These are phyloP conservation scores for Myxozyma geophila DNA, from an alignment of 805 yeast genomes.

Conservation along the genomic window DNA sequence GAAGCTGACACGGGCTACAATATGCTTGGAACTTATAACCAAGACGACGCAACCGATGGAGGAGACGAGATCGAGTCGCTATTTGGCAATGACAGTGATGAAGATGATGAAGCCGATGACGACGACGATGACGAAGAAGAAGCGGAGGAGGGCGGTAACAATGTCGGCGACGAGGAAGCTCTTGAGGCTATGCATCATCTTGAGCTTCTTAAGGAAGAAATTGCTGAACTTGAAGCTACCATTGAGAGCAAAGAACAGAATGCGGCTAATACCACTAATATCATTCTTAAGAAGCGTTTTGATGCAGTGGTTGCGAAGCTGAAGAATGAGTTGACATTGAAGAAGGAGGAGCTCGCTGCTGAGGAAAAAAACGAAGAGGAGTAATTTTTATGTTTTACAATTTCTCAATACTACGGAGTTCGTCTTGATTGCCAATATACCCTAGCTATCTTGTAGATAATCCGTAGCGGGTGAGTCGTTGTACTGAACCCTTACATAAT, in stretches of 20 bases:
- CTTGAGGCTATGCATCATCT: constrained; percentile 62
- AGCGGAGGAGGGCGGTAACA: constrained; percentile 59
- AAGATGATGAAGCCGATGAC: constrained; percentile 48
- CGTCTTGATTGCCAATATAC: no score
- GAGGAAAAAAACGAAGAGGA: constrained; percentile 34
- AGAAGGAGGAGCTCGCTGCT: constrained; percentile 64
- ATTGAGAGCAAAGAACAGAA: constrained; percentile 75
- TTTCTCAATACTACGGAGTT: no score
- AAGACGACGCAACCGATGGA: constrained; percentile 47
- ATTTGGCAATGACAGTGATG: constrained; percentile 52
- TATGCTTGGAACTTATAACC: constrained; percentile 39
- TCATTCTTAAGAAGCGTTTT: constrained; percentile 84
- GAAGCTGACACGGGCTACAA: constrained; percentile 44
- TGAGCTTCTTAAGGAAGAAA: constrained; percentile 82
- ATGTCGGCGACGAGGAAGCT: constrained; percentile 59
- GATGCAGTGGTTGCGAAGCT: constrained; percentile 77
- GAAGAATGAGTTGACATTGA: constrained; percentile 79
- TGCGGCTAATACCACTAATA: constrained; percentile 72
- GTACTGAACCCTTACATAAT: constrained; percentile 1
- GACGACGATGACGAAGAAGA: constrained; percentile 63
- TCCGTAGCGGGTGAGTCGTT: no score
- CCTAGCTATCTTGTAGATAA: no score
- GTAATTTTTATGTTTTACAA: neutral
- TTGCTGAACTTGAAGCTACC: constrained; percentile 76
- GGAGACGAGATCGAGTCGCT: constrained; percentile 46